A percentile compares a stretch with the other conserved stretches of the same genome.
These are phyloP conservation scores for Aspergillus fumigatiaffinis DNA, from an alignment of 2,329 filamentous ascomycete species.

Conservation along the genomic window DNA sequence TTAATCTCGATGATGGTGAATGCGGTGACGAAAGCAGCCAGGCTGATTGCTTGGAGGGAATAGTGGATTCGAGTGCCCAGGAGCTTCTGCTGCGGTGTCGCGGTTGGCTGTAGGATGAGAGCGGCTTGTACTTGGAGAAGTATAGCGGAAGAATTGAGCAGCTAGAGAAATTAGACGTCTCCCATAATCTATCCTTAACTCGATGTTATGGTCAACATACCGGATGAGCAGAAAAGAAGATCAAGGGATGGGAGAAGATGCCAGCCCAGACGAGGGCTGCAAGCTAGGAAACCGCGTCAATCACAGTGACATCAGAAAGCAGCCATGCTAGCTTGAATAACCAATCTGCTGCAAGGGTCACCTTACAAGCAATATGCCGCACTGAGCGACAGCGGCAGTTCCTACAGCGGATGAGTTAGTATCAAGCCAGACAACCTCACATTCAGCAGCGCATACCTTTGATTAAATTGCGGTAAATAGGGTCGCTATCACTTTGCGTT, in stretches of 20 bases:
- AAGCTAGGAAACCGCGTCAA: slow-evolving; percentile 45
- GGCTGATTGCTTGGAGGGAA: slow-evolving; percentile 58
- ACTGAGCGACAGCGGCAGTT: slow-evolving; percentile 75
- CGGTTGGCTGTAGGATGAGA: slow-evolving; percentile 82
- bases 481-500: slow-evolving; percentile 61
- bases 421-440: neutral
- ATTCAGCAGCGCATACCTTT: slow-evolving; percentile 55
- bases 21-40: slow-evolving; percentile 37
- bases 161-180: slow-evolving; percentile 24
- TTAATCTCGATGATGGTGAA: slow-evolving; percentile 59
- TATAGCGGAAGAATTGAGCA: slow-evolving; percentile 61
- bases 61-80: slow-evolving; percentile 63
- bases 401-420: slow-evolving; percentile 48
- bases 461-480: slow-evolving; percentile 67
- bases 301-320: neutral
- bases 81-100: slow-evolving; percentile 69
- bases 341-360: neutral
- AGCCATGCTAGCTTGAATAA: neutral
- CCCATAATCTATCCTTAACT: neutral
- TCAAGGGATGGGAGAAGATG: slow-evolving; percentile 66
- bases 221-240: slow-evolving; percentile 85
- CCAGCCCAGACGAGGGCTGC: slow-evolving; percentile 71
- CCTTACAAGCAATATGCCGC: slow-evolving; percentile 66
- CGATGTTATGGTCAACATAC: slow-evolving; percentile 53
- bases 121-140: slow-evolving; percentile 75